phyloP scores from a whole-genome alignment of 148 eudicot species.

The Spergularia bocconei region DNA sequence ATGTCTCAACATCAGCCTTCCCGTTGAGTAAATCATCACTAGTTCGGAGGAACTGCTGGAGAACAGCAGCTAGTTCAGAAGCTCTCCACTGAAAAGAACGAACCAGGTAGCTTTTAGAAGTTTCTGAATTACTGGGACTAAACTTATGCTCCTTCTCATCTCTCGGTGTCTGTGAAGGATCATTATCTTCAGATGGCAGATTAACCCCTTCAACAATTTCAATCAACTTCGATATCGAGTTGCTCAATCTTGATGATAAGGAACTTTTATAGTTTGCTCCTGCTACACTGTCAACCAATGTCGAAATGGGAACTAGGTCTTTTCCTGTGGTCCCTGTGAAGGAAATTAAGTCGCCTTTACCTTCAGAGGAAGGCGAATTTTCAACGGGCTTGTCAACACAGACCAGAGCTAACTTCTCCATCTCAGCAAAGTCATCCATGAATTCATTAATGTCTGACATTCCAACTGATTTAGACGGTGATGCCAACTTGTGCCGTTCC shows the following conservation, averaged over 20 bases:
- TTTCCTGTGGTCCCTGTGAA: constrained; percentile 24
- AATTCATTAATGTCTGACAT: constrained; percentile 65
- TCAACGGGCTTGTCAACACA: constrained; percentile 49
- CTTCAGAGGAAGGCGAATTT: constrained; percentile 26
- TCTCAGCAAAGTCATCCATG: constrained; percentile 96
- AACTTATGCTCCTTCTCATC: constrained; percentile 2
- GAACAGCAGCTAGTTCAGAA: constrained; percentile 49
- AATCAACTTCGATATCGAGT: constrained; percentile 43
- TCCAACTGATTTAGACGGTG: constrained; percentile 49
- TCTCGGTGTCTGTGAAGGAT: constrained; percentile 5
- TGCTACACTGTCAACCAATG: constrained; percentile 16
- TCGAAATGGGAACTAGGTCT: constrained; percentile 24
- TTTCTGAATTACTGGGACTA: no score
- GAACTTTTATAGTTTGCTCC: neutral
- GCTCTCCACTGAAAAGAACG: constrained; percentile 80
- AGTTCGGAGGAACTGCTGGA: constrained; percentile 43
- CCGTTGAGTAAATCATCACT: constrained; percentile 58
- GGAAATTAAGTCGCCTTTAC: constrained; percentile 19
- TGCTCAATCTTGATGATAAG: constrained; percentile 14
- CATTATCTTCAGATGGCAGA: constrained; percentile 22
- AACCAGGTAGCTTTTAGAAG: constrained; percentile 28
- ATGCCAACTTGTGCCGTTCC: neutral
- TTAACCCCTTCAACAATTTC: constrained; percentile 62
- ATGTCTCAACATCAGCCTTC: constrained; percentile 46
- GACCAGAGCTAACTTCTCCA: constrained; percentile 88